Evolutionary conservation across 2,329 filamentous ascomycete genomes (phyloP), one percentile per base, ranked within the genome.

Genomic region (Colletotrichum cereale): DNA sequence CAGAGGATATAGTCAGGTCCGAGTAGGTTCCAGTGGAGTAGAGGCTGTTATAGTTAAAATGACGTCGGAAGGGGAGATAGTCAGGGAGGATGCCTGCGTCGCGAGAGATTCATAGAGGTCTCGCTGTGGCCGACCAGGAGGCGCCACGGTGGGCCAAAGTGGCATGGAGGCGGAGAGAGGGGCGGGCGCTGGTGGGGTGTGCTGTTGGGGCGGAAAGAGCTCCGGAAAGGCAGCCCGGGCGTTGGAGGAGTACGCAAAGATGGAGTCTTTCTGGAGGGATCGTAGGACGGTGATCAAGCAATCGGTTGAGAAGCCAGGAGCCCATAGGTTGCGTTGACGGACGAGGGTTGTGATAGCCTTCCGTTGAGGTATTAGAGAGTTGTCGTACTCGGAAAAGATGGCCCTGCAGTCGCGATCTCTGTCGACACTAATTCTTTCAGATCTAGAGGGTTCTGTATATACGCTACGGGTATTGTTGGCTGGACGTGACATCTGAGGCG

Each of bases 1-100:
- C 8, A 26, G 34, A 57, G 10, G 34, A 52, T n/a, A 57, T 11
- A 57, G 16, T 36, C 31, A 36, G 29, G 82, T 77, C 12, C 12
- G 6, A 10, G n/a, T n/a, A 55, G 29, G 2, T 24, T 47, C 44
- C 44, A 47, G 44, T 47, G n/a, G 21, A 47, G 44, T 47, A 47
- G 21, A 47, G 44, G 2, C 44, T 47, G n/a, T n/a, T n/a, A 47
- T 24, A 47, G 44, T 47, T 47, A 24, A 24, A 14, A 11, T 12
- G 0, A 24, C 21, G 24, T n/a, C n/a, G 1, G 16, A 18, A 18
- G 40, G 40, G 40, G 14, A 24, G 1, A 11, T n/a, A 47, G 10
- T 47, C n/a, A 47, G n/a, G 21, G 44, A n/a, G 10, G 44, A 12
- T n/a, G 44, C 44, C 24, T 24, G n/a, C 44, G 2, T 47, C 44